These are phyloP conservation scores for Bothia castanella DNA, from an alignment of 1,284 basidiomycete species.

Conservation along the genomic window DNA sequence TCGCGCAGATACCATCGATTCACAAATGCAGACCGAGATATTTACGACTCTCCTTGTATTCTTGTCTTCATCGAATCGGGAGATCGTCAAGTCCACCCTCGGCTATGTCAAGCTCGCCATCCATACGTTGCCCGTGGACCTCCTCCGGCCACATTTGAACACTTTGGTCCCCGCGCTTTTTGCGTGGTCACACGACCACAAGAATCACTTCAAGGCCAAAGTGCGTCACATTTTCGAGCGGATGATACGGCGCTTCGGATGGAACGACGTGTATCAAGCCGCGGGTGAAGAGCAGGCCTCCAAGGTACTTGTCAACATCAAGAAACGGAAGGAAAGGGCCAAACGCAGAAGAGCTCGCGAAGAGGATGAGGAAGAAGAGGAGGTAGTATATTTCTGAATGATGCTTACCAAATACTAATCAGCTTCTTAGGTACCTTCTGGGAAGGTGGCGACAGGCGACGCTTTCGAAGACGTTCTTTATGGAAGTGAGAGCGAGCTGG, in stretches of 20 bases:
- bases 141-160: slow-evolving; percentile 74
- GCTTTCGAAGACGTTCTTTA: slow-evolving; percentile 96
- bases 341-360: slow-evolving; percentile 67
- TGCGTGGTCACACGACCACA: slow-evolving; percentile 94
- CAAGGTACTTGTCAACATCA: slow-evolving; percentile 53
- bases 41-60: slow-evolving; percentile 88
- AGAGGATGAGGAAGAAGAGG: slow-evolving; percentile 51
- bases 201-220: slow-evolving; percentile 98
- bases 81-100: slow-evolving; percentile 95
- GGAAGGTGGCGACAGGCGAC: slow-evolving; percentile 64
- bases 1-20: slow-evolving; percentile 62
- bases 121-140: slow-evolving; percentile 72
- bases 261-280: slow-evolving; percentile 74
- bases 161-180: slow-evolving; percentile 83
- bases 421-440: slow-evolving; percentile 34
- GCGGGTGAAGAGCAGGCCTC: slow-evolving; percentile 73
- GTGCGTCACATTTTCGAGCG: slow-evolving; percentile 97
- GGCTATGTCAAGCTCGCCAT: slow-evolving; percentile 94
- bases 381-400: slow-evolving; percentile 31
- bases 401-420: slow-evolving; percentile 9
- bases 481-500: slow-evolving; percentile 86
- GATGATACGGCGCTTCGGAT: slow-evolving; percentile 88
- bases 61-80: slow-evolving; percentile 88
- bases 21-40: slow-evolving; percentile 81
- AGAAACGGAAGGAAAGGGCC: slow-evolving; percentile 73